These are phyloP conservation scores for Alternaria infectoria DNA, from an alignment of 2,329 filamentous ascomycete genomes.

Conservation along the genomic window DNA sequence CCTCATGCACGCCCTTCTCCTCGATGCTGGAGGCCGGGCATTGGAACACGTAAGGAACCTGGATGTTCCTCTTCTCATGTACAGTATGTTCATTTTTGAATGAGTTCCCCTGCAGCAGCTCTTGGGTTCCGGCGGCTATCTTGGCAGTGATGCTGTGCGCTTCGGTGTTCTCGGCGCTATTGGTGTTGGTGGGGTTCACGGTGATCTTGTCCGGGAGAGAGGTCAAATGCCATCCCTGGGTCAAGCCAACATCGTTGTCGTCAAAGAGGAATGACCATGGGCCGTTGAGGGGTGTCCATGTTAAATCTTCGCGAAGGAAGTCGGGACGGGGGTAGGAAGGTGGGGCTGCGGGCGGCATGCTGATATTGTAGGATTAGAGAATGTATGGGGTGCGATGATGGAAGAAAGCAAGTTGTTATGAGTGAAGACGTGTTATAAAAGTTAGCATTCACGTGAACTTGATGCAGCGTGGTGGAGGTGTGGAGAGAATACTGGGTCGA, in stretches of 20 bases:
- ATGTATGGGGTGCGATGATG: background rate
- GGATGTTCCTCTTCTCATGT: conserved; percentile 60
- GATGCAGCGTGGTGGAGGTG: conserved; percentile 13
- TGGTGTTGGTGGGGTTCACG: conserved; percentile 27
- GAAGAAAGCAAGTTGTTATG: background rate
- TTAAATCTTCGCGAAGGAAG: conserved; percentile 62
- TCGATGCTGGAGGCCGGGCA: conserved; percentile 67
- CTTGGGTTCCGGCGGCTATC: conserved; percentile 58
- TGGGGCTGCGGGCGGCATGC: conserved; percentile 5
- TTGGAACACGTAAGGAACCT: conserved; percentile 71
- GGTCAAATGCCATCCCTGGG: conserved; percentile 59
- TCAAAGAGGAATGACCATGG: conserved; percentile 71
- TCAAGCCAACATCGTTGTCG: conserved; percentile 65
- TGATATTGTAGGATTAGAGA: background rate
- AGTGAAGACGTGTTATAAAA: conserved; percentile 2
- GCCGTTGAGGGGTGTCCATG: conserved; percentile 68
- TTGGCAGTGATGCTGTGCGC: conserved; percentile 53
- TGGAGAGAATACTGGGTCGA: conserved; percentile 13
- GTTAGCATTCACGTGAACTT: conserved; percentile 13
- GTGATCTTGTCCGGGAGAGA: conserved; percentile 56
- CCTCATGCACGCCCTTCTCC: conserved; percentile 68
- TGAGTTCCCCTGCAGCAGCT: conserved; percentile 56
- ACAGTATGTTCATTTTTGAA: conserved; percentile 40
- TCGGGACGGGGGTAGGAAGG: conserved; percentile 67
- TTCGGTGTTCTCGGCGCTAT: conserved; percentile 25